phyloP scores from a whole-genome alignment of 768 basidiomycete species.

The Trametes cingulata region DNA sequence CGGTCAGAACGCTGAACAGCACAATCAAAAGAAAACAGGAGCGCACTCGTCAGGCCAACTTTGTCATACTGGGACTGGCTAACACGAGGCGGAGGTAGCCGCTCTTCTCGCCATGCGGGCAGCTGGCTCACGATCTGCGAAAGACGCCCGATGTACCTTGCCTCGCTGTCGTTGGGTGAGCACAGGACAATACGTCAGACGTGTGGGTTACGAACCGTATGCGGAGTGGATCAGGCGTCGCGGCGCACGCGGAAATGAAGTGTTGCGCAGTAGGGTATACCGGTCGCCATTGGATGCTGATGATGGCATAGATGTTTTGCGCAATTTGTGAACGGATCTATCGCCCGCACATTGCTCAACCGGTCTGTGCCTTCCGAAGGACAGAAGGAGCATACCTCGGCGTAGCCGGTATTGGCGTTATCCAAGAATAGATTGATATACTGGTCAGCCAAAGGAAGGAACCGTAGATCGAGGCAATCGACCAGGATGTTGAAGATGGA shows the following conservation, averaged over 20 bases:
- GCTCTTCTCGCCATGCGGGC: constrained; percentile 68
- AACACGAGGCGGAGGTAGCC: constrained; percentile 84
- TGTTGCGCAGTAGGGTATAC: constrained; percentile 55
- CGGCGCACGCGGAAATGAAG: constrained; percentile 57
- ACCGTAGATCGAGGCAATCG: constrained; percentile 64
- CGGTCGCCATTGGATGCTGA: constrained; percentile 67
- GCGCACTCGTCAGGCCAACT: constrained; percentile 78
- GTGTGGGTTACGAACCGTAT: constrained; percentile 47
- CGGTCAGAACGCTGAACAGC: neutral
- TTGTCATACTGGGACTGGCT: constrained; percentile 90
- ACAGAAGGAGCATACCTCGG: constrained; percentile 55
- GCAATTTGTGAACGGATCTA: constrained; percentile 75
- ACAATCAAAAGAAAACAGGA: neutral
- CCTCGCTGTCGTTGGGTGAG: constrained; percentile 39
- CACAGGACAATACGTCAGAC: neutral
- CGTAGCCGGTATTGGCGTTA: constrained; percentile 80
- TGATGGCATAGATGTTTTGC: constrained; percentile 58
- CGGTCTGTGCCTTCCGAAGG: too few relatives aligned
- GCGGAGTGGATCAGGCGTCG: constrained; percentile 55
- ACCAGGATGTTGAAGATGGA: constrained; percentile 66
- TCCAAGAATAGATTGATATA: constrained; percentile 72
- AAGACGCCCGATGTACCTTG: constrained; percentile 58
- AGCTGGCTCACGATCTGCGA: constrained; percentile 57
- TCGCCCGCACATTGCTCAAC: neutral
- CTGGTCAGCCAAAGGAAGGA: constrained; percentile 64